phyloP scores from a whole-genome alignment of 2,329 filamentous ascomycete species.

The Venturiaceae sp. region DNA sequence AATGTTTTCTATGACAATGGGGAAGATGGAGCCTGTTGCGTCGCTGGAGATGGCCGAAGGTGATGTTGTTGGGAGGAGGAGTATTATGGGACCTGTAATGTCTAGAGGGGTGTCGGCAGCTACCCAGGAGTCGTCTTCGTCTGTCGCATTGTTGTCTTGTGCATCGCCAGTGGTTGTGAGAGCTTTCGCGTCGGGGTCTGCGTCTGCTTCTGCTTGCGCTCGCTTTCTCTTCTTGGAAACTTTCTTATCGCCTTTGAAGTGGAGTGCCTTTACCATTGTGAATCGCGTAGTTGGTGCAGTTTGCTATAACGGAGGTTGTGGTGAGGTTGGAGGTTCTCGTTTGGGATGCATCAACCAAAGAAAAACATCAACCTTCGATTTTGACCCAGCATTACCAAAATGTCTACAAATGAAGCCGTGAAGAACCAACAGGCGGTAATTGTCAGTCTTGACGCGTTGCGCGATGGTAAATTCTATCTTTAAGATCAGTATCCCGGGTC shows the following conservation, averaged over 20 bases:
- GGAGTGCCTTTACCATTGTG: constrained; percentile 76
- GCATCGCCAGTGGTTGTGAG: constrained; percentile 21
- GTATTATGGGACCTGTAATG: constrained; percentile 69
- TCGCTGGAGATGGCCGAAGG: constrained; percentile 76
- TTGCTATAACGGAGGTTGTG: background rate
- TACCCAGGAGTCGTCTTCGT: constrained; percentile 83
- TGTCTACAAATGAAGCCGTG: background rate
- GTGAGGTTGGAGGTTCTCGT: background rate
- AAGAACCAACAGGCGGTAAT: constrained; percentile 14
- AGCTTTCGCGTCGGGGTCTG: constrained; percentile 21
- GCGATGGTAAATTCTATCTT: constrained; percentile 28
- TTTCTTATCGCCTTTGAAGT: constrained; percentile 97
- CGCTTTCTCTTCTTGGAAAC: constrained; percentile 77
- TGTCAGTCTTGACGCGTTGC: constrained; percentile 29
- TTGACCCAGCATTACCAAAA: background rate
- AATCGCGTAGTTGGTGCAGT: background rate
- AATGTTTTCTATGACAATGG: constrained; percentile 74
- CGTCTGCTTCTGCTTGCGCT: constrained; percentile 40
- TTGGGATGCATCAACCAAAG: background rate
- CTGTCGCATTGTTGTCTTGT: constrained; percentile 21
- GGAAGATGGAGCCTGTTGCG: constrained; percentile 76
- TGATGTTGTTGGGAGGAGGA: constrained; percentile 68
- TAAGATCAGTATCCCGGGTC: background rate
- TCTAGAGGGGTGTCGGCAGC: constrained; percentile 67
- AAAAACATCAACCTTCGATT: background rate